Evolutionary conservation across 1,139 yeast species (phyloP), one percentile per base, ranked within the genome.

Genomic region (Diutina siamensis): DNA sequence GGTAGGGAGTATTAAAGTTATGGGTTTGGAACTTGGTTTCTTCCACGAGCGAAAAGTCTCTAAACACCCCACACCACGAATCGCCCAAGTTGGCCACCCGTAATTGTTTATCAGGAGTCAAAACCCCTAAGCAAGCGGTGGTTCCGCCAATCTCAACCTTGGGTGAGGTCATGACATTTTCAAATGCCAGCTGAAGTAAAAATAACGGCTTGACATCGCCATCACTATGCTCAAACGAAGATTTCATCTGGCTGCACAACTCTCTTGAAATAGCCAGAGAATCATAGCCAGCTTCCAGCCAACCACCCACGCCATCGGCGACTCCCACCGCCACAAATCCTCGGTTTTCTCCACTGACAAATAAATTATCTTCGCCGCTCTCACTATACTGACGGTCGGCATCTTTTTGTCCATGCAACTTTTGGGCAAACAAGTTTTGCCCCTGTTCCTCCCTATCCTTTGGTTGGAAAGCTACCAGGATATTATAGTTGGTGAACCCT

Each of bases 221-320:
- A 20, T 46, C 44, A 1, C 48, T 47, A 4, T 42, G 22, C 48
- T 66, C 71, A 49, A 69, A 69, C 21, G 49, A 53, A 5, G 49
- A 40, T 45, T 61, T 58, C 46, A 67, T 64, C 5, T 72, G 61
- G 15, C 61, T 61, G 52, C 88, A 81, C 44, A 83, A 62, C 55
- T 82, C 89, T 54, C 89, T 67, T 13, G 86, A 78, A 44, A 83
- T 82, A 8, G 89, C 89, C 49, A 83, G 76, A 1, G 96, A 85
- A 59, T 89, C 97, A 54, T 80, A 84, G 0, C 97, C 97, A 38
- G 86, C 81, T 53, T 85, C 92, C 2, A 87, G 76, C 97, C 97
- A 92, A 1, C 97, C 97, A 17, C 97, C 97, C 4, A 92, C 97
- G 18, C 98, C 98, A 62, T 92, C 98, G 2, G 97, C 92, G 1